phyloP scores from a whole-genome alignment of 2,329 filamentous ascomycete genomes.

The Leptographium procerum region DNA sequence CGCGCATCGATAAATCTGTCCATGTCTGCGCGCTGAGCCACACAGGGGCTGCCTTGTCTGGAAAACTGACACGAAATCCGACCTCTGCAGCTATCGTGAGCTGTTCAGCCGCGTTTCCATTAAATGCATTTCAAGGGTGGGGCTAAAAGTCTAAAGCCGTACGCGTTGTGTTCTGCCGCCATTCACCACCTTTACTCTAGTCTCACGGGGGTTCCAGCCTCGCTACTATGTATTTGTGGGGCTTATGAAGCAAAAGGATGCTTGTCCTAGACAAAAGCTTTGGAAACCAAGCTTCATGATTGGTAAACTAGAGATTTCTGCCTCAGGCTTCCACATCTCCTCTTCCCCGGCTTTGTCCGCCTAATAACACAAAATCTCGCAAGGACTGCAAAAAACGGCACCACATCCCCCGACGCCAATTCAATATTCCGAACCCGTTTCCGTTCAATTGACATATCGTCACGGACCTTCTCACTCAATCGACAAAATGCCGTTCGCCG shows the following conservation, averaged over 20 bases:
- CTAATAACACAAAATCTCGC: constrained; percentile 18
- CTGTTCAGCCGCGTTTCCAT: not conserved
- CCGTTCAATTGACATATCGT: not conserved
- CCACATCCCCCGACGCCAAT: not conserved
- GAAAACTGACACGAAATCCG: not conserved
- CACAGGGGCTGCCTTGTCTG: not conserved
- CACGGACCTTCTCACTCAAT: not conserved
- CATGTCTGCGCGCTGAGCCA: constrained; percentile 29
- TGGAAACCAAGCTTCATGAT: constrained; percentile 11
- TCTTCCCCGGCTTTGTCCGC: constrained; percentile 19
- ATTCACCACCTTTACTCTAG: too few species aligned
- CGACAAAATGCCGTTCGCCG: constrained; percentile 18
- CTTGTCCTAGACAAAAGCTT: constrained; percentile 4
- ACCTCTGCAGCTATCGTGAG: not conserved
- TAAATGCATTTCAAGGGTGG: not conserved
- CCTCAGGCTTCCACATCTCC: constrained; percentile 16
- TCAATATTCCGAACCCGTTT: not conserved
- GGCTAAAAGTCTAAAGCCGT: too few species aligned
- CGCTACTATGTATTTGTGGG: not conserved
- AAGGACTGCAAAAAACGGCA: not conserved
- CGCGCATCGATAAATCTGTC: constrained; percentile 49
- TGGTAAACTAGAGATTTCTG: constrained; percentile 7
- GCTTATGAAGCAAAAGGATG: too few species aligned
- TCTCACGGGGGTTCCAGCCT: not conserved
- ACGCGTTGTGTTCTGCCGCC: too few species aligned